These are phyloP conservation scores for Chaetomium tenue DNA, from an alignment of 495 filamentous ascomycete genomes.

Conservation along the genomic window DNA sequence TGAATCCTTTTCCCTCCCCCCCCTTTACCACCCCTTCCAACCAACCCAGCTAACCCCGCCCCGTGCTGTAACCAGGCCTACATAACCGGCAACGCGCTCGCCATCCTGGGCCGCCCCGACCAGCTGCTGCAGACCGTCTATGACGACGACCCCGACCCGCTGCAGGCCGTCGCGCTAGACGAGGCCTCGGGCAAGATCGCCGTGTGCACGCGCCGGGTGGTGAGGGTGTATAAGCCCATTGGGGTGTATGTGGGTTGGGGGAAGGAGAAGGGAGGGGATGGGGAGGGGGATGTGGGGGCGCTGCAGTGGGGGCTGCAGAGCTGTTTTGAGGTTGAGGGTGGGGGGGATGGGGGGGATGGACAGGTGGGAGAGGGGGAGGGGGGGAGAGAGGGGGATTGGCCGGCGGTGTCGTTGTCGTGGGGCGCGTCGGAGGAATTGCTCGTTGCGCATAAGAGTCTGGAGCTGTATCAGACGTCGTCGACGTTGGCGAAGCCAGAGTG, in stretches of 20 bases:
- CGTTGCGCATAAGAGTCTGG: constrained; percentile 66
- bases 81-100: constrained; percentile 81
- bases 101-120: constrained; percentile 73
- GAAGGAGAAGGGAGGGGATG: no score
- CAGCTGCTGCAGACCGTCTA: constrained; percentile 87
- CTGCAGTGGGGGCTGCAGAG: constrained; percentile 55
- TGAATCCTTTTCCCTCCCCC: constrained; percentile 42
- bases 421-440: constrained; percentile 79
- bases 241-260: no score
- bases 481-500: constrained; percentile 40
- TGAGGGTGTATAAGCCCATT: constrained; percentile 78
- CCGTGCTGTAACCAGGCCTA: constrained; percentile 58
- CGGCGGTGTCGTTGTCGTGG: constrained; percentile 75
- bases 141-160: constrained; percentile 66
- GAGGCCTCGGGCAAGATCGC: constrained; percentile 85
- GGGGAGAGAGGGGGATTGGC: background rate
- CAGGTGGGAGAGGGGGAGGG: background rate
- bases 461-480: constrained; percentile 63
- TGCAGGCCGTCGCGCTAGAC: constrained; percentile 75
- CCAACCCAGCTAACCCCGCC: background rate
- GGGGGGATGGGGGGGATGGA: constrained; percentile 1
- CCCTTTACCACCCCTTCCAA: background rate
- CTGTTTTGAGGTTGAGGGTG: constrained; percentile 37
- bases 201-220: constrained; percentile 58
- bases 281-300: constrained; percentile 60